Conservation (phyloP, 129 eudicot species). For the Dittrichia graveolens region DNA sequence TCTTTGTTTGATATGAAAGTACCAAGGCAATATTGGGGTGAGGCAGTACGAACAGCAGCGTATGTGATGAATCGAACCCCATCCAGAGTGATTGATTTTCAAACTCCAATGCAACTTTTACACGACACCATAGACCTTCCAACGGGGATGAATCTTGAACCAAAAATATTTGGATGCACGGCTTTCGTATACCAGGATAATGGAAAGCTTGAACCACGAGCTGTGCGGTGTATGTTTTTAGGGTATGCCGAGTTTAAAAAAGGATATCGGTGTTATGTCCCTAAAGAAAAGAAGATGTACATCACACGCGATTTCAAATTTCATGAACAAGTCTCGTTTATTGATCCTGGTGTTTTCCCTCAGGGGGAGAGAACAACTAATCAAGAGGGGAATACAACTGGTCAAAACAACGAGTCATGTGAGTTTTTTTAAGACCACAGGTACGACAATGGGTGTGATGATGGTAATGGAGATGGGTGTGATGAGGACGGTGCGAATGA, state of each 20-base stretch:
- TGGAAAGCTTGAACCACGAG: not conserved
- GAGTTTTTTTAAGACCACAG: too few relatives aligned
- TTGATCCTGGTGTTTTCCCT: not conserved
- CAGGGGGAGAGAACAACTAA: constrained; percentile 6
- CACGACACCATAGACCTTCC: not conserved
- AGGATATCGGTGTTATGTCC: constrained; percentile 11
- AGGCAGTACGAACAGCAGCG: not conserved
- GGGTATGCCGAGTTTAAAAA: not conserved
- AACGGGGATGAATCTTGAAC: not conserved
- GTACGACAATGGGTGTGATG: too few relatives aligned
- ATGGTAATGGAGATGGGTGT: too few relatives aligned
- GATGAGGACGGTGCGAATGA: too few relatives aligned
- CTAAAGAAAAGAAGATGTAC: not conserved
- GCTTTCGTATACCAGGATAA: not conserved
- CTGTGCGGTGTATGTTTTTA: not conserved
- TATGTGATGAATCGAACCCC: not conserved
- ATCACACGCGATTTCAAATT: not conserved
- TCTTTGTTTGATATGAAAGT: constrained; percentile 12
- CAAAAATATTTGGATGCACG: not conserved
- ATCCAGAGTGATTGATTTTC: not conserved
- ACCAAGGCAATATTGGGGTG: constrained; percentile 13
- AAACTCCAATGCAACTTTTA: not conserved
- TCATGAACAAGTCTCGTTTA: not conserved
- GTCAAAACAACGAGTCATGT: not conserved
- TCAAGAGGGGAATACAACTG: not conserved